Evolutionary conservation across 1,284 basidiomycete genomes (phyloP).

Genomic region (Meripilus lineatus): DNA sequence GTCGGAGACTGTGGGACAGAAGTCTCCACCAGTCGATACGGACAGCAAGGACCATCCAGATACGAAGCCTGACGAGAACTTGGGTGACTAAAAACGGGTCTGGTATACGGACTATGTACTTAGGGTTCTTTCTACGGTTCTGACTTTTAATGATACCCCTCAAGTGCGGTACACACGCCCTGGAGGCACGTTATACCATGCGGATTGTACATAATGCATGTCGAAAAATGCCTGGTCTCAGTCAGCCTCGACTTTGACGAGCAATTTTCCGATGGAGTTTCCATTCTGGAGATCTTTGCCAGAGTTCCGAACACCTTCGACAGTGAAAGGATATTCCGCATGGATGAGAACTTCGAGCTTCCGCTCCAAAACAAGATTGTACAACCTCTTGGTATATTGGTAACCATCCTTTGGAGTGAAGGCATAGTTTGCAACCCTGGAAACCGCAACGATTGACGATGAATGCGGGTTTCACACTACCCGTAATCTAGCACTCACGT

Average conservation of each 20-base stretch:
- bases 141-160: too few relatives aligned
- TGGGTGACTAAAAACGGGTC: too few relatives aligned
- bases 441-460: not conserved
- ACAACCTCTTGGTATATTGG: constrained; percentile 65
- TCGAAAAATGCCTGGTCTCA: too few relatives aligned
- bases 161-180: too few relatives aligned
- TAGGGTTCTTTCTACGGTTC: too few relatives aligned
- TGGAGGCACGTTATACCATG: too few relatives aligned
- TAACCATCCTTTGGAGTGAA: constrained; percentile 67
- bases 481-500: constrained; percentile 41
- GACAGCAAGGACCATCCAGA: too few relatives aligned
- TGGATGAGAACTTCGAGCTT: constrained; percentile 69
- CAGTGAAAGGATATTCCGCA: constrained; percentile 80
- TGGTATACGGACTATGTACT: too few relatives aligned
- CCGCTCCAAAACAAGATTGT: constrained; percentile 56
- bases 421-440: constrained; percentile 63
- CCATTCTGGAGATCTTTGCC: constrained; percentile 79
- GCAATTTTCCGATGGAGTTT: constrained; percentile 78
- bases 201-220: too few relatives aligned
- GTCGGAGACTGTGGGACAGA: too few relatives aligned
- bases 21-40: too few relatives aligned
- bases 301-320: constrained; percentile 74
- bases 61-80: too few relatives aligned
- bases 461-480: not conserved
- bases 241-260: constrained; percentile 51